Evolutionary conservation across 75 land plant genomes (phyloP).

Genomic region (Cupressus sempervirens): DNA sequence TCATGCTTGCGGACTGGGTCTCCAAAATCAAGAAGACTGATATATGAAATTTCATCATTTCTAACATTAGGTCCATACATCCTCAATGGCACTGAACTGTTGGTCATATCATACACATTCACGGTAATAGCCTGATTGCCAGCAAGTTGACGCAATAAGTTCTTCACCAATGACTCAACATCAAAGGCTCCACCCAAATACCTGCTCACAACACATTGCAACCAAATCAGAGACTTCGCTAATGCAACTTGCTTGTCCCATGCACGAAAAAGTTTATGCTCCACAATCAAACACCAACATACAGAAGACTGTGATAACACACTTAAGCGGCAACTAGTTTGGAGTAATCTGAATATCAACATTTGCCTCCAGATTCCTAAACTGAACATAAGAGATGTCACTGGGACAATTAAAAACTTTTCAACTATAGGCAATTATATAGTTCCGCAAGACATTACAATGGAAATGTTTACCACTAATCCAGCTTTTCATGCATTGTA

Average conservation of each 20-base stretch:
- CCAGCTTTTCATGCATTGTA: neutral
- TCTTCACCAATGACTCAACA: conserved; percentile 87
- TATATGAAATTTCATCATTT: conserved; percentile 47
- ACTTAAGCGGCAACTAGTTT: neutral
- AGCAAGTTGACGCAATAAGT: conserved; percentile 78
- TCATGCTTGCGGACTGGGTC: conserved; percentile 89
- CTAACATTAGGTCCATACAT: conserved; percentile 69
- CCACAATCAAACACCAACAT: neutral
- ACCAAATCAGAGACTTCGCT: neutral
- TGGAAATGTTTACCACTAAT: neutral
- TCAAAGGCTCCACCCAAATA: conserved; percentile 97
- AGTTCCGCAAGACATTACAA: neutral
- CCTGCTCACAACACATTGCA: conserved; percentile 28
- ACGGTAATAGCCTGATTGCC: conserved; percentile 77
- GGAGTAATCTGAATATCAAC: neutral
- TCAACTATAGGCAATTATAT: neutral
- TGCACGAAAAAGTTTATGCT: neutral
- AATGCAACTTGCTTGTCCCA: neutral
- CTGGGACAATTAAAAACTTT: neutral
- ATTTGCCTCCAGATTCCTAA: neutral
- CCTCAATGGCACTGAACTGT: conserved; percentile 61
- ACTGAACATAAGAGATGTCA: neutral
- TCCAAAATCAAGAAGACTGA: conserved; percentile 83
- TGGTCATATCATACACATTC: conserved; percentile 86
- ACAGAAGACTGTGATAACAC: neutral